Evolutionary conservation across 371 early-diverging fungal species (phyloP).

Genomic region (Mortierella sp.): DNA sequence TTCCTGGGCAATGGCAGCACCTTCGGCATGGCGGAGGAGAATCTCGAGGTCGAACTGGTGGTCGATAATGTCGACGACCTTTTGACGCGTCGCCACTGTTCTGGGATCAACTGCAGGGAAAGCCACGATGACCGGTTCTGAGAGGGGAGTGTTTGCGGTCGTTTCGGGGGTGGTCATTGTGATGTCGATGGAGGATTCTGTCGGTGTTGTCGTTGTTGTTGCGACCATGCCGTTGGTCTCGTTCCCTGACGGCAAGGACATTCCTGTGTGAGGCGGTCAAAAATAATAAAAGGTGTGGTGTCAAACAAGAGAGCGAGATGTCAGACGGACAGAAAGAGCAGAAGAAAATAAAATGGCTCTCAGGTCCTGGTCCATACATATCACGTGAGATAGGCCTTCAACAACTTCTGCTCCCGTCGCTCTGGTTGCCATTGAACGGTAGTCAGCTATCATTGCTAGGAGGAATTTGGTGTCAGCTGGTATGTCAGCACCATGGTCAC

Average conservation of each 20-base stretch:
- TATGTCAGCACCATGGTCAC: too few species aligned
- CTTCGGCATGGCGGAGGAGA: slow-evolving; percentile 74
- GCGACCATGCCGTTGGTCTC: slow-evolving; percentile 10
- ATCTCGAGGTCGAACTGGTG: slow-evolving; percentile 84
- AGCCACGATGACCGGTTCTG: neutral
- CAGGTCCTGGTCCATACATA: too few species aligned
- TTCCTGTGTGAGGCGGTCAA: slow-evolving; percentile 15
- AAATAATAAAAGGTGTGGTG: neutral
- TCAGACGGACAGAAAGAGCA: neutral
- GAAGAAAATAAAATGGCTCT: neutral
- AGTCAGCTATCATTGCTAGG: too few species aligned
- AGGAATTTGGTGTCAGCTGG: too few species aligned
- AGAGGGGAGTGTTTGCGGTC: neutral
- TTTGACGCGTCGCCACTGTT: slow-evolving; percentile 66
- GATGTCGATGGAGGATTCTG: slow-evolving; percentile 16
- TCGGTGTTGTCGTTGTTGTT: neutral
- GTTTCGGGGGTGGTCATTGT: slow-evolving; percentile 31
- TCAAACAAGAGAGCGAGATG: neutral
- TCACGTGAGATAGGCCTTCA: too few species aligned
- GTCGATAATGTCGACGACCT: slow-evolving; percentile 69
- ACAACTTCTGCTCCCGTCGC: too few species aligned
- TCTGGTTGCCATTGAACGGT: too few species aligned
- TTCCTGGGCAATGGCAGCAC: slow-evolving; percentile 67
- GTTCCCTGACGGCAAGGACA: slow-evolving; percentile 30
- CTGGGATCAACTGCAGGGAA: slow-evolving; percentile 19